Evolutionary conservation across 225 moss, liverwort and hornwort species (phyloP), one percentile per base, ranked within the genome.

Genomic region (Bryoerythrophyllum caledonicum): DNA sequence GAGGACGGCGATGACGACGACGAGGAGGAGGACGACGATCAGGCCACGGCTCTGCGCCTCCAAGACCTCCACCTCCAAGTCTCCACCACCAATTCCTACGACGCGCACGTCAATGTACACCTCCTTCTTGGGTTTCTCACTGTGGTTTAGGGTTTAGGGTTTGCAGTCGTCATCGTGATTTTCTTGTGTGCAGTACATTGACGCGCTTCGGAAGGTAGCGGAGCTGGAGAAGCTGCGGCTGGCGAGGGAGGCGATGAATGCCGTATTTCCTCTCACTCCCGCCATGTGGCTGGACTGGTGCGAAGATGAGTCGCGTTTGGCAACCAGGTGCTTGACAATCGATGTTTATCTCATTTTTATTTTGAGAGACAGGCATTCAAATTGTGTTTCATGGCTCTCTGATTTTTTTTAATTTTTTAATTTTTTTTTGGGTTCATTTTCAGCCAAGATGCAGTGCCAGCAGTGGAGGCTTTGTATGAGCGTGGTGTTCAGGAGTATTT

Each of bases 251-350:
- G 85, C 91, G 14, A 94, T 97, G 94, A 93, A 90, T 82, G 73
- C 80, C 48, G 81, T 85, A 13, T 97, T 91, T 71, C 97, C 97
- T 73, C 83, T 97, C 57, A 90, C 87, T 32, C 87, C 97, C 19
- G 71, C 58, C 10, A 91, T 97, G 97, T 97, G 97, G 97, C 70
- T 80, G 62, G 94, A 94, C 75, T 97, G 97, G 97, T 87, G 92
- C 73, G 86, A 90, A 71, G 97, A 97, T 78, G 97, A 97, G 81
- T 90, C 94, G 60, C 94, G 97, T 70, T 78, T 97, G 67, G 90
- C 87, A 46, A 82, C 86, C 65, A 79, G 85, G 96, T 97, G 72
- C 60, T n/a, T n/a, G n/a, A n/a, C n/a, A n/a, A n/a, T n/a, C n/a
- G n/a, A n/a, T n/a, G n/a, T n/a, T n/a, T n/a, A n/a, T n/a, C n/a